A percentile compares a stretch with the other conserved stretches of the same genome.
These are phyloP conservation scores for Kregervanrija delftensis DNA, from an alignment of 805 yeast species.

Conservation along the genomic window DNA sequence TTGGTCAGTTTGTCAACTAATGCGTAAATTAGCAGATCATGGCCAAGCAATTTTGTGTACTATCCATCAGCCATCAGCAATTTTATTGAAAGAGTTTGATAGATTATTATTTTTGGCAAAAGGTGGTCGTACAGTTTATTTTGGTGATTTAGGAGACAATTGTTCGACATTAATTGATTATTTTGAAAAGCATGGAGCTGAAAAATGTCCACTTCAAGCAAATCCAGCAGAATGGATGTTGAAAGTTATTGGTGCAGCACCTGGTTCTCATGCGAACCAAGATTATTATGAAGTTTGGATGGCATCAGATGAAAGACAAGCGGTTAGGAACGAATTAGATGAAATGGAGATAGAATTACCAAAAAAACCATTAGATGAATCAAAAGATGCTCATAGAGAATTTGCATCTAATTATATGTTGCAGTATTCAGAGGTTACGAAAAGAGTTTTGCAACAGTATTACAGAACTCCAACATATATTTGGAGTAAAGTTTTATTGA, in stretches of 20 bases:
- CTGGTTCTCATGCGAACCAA: conserved; percentile 66
- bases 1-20: conserved; percentile 50
- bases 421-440: conserved; percentile 39
- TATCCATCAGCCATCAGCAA: conserved; percentile 82
- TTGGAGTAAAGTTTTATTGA: conserved; percentile 50
- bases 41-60: conserved; percentile 60
- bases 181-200: conserved; percentile 61
- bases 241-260: conserved; percentile 78
- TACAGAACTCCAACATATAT: conserved; percentile 59
- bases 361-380: conserved; percentile 27
- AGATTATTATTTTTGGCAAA: conserved; percentile 60
- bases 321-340: conserved; percentile 53
- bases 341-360: conserved; percentile 55
- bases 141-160: conserved; percentile 64
- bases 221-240: conserved; percentile 94
- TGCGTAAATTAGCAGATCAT: conserved; percentile 43
- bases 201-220: conserved; percentile 58
- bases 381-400: conserved; percentile 28
- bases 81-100: conserved; percentile 71
- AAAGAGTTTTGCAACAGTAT: conserved; percentile 52
- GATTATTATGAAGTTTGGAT: conserved; percentile 77
- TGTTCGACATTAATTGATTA: conserved; percentile 50
- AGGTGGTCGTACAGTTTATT: conserved; percentile 72
- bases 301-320: conserved; percentile 54
- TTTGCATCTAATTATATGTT: conserved; percentile 39